Conservation (phyloP, 768 basidiomycete species). For the Pisolithus microcarpus region DNA sequence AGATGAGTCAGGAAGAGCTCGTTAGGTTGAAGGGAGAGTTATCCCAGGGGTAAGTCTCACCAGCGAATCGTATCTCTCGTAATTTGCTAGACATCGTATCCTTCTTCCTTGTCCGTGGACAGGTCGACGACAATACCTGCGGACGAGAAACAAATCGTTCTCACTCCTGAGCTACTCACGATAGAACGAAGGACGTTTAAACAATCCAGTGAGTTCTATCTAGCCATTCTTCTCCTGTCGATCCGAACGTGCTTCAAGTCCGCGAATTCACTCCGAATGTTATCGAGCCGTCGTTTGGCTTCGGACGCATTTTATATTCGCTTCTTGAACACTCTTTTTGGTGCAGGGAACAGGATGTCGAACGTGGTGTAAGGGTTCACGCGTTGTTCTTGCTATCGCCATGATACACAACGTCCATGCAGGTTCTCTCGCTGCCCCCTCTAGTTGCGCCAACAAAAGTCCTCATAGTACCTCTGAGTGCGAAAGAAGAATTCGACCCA, state of each 20-base stretch:
- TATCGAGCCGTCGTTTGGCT: conserved; percentile 96
- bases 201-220: conserved; percentile 58
- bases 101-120: conserved; percentile 5
- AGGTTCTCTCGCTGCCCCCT: conserved; percentile 89
- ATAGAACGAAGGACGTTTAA: conserved; percentile 83
- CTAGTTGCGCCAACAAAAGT: conserved; percentile 94
- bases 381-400: neutral
- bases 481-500: conserved; percentile 76
- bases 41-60: conserved; percentile 54
- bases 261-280: conserved; percentile 97
- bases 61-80: conserved; percentile 4
- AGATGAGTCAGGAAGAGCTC: conserved; percentile 61
- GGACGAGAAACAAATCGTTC: conserved; percentile 59
- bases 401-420: neutral
- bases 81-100: neutral
- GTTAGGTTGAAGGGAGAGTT: conserved; percentile 63
- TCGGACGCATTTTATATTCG: conserved; percentile 91
- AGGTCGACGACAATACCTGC: conserved; percentile 52
- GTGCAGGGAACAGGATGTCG: conserved; percentile 86
- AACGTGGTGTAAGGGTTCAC: conserved; percentile 69
- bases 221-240: conserved; percentile 3
- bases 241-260: conserved; percentile 42
- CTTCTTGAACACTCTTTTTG: conserved; percentile 95
- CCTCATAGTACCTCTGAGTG: conserved; percentile 89
- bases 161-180: conserved; percentile 68